Base-by-base conservation (phyloP, 306 rosid genomes). In the Quercus gilva region DNA sequence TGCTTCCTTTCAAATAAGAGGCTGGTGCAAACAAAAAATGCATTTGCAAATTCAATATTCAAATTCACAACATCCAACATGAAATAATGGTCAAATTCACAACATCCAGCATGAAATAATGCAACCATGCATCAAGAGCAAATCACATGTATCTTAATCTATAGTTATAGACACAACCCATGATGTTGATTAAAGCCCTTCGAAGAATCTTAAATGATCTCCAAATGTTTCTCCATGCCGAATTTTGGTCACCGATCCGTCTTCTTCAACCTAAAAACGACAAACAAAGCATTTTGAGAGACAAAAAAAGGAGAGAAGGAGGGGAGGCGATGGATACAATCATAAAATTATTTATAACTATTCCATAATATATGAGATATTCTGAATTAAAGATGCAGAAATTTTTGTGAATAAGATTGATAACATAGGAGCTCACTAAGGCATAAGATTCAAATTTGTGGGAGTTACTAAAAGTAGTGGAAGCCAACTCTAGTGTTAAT, bases 201-300 rank as follows among this genome's bases (percentile, higher is more conserved):
- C 88, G 35, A 93, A 95, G 73, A 85, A 89, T 70, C 92, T 87
- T 63, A 91, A 35, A 79, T 95, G 99, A 59, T 93, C 99, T 69
- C 91, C 93, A 3, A 91, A 93, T 43, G 89, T 89, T 80, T 93
- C 99, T 11, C 87, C 99, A 31, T 91, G 98, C 75, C 99, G 86
- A 82, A 95, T 95, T 91, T 95, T 91, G 89, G 93, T 75, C 82
- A 95, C 89, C 0, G 93, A 89, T 70, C 92, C 97, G 73, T 91
- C 92, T 6, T 91, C 93, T 71, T 89, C 92, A 25, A 95, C 96
- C 99, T 95, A 79, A 25, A 82, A 78, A 25, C 61, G 59, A 53
- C 4, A 74, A 2, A 65, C 15, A 45, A 57, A 19, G 52, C 13
- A 11, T 53, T 17, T 31, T 49, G 17, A 49, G 53, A 13, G 53